phyloP scores from a whole-genome alignment of 768 basidiomycete genomes.

The Suillus luteus region DNA sequence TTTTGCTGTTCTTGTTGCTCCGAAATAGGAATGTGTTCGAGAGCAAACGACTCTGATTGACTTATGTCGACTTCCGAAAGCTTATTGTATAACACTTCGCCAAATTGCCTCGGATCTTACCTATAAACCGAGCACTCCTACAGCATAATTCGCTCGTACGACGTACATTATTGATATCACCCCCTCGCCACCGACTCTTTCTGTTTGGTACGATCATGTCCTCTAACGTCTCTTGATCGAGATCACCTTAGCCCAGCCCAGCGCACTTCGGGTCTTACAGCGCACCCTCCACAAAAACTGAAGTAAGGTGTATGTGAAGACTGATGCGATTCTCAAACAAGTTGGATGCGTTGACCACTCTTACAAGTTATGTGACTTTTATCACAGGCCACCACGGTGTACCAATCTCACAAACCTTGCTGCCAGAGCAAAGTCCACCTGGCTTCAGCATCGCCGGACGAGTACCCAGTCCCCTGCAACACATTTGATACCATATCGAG shows the following conservation, averaged over 20 bases:
- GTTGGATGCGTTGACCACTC: slow-evolving; percentile 52
- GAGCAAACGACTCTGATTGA: neutral
- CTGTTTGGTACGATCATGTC: slow-evolving; percentile 24
- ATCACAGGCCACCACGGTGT: slow-evolving; percentile 29
- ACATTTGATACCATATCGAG: too few species aligned
- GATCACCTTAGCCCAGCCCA: slow-evolving; percentile 64
- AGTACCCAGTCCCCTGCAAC: slow-evolving; percentile 9
- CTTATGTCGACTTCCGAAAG: too few species aligned
- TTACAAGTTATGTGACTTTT: slow-evolving; percentile 27
- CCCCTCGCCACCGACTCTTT: slow-evolving; percentile 10
- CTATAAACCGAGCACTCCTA: neutral
- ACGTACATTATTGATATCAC: slow-evolving; percentile 16
- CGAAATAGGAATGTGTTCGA: neutral
- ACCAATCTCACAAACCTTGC: slow-evolving; percentile 26
- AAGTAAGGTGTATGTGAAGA: slow-evolving; percentile 39
- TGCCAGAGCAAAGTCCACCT: slow-evolving; percentile 30
- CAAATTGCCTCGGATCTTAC: neutral
- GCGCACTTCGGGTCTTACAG: slow-evolving; percentile 71
- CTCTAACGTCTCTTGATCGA: slow-evolving; percentile 63
- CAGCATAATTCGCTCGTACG: slow-evolving; percentile 1
- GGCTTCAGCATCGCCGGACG: slow-evolving; percentile 28
- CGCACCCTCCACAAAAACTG: slow-evolving; percentile 68
- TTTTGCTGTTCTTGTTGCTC: neutral
- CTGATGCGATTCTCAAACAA: slow-evolving; percentile 25
- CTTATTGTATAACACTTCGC: neutral